phyloP scores from a whole-genome alignment of 73 alveolate species.

The Tetrahymena elliotti region DNA sequence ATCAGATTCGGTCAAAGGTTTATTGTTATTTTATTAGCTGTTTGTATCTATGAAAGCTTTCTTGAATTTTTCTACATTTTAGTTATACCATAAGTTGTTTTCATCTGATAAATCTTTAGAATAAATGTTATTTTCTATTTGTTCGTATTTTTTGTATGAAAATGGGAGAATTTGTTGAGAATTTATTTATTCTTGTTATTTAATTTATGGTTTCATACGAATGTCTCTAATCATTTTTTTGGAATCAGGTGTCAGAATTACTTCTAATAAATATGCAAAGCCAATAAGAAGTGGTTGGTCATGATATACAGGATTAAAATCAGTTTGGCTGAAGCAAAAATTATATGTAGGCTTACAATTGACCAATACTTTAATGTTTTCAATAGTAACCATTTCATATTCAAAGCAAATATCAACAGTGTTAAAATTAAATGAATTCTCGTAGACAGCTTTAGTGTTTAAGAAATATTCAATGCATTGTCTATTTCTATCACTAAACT shows the following conservation, averaged over 20 bases:
- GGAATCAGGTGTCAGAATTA: neutral
- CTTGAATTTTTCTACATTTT: neutral
- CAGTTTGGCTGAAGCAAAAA: neutral
- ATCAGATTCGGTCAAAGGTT: neutral
- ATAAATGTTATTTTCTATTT: neutral
- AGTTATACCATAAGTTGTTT: neutral
- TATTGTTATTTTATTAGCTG: neutral
- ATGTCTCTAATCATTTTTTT: neutral
- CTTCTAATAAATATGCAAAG: neutral
- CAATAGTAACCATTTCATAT: neutral
- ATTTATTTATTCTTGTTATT: neutral
- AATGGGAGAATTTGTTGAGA: neutral
- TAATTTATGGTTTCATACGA: neutral
- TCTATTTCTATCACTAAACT: neutral
- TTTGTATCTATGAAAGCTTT: neutral
- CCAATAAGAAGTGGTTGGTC: neutral
- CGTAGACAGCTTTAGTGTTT: neutral
- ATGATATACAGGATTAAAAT: neutral
- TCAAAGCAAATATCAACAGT: neutral
- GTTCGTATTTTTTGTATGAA: neutral
- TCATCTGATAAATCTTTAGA: neutral
- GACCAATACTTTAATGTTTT: neutral
- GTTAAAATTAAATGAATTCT: neutral
- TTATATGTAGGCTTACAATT: neutral
- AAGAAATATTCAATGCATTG: neutral